phyloP scores from a whole-genome alignment of 1,284 basidiomycete species.

The Rhodotorula sp. region DNA sequence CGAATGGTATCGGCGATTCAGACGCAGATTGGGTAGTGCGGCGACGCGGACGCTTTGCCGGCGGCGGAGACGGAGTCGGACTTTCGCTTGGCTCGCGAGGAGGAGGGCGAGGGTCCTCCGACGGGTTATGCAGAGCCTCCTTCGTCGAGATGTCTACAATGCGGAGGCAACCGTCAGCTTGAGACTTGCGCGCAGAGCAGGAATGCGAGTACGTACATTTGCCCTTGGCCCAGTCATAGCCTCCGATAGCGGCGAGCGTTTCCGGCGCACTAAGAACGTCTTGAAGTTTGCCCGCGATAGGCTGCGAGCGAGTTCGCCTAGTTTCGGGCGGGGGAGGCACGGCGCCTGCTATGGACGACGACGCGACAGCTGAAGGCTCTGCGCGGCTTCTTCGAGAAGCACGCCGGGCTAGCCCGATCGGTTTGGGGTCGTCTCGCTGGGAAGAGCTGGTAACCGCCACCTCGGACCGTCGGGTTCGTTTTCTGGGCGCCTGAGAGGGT shows the following conservation, averaged over 20 bases:
- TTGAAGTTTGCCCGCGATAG: constrained; percentile 20
- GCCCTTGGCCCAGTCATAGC: constrained; percentile 26
- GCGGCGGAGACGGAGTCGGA: constrained; percentile 8
- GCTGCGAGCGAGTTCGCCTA: constrained; percentile 23
- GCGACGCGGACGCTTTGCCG: not conserved
- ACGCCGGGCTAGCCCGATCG: too few species aligned
- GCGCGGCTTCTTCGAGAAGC: too few species aligned
- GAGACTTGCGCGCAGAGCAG: not conserved
- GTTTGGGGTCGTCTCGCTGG: too few species aligned
- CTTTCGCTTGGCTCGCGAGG: not conserved
- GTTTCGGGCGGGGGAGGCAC: not conserved
- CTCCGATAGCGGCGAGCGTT: constrained; percentile 22
- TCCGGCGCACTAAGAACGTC: constrained; percentile 30
- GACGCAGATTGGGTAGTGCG: not conserved
- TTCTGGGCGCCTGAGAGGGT: too few species aligned
- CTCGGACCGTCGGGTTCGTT: too few species aligned
- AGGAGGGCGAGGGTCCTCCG: constrained; percentile 20
- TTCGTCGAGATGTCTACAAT: constrained; percentile 22
- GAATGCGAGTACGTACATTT: constrained; percentile 4
- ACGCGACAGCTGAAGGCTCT: too few species aligned
- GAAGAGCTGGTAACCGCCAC: too few species aligned
- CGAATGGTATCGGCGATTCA: not conserved
- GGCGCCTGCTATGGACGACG: not conserved
- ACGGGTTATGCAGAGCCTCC: constrained; percentile 16
- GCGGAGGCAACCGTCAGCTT: not conserved